Base-by-base conservation (phyloP, 306 rosid species). In the Cicer pinnatifidum region DNA sequence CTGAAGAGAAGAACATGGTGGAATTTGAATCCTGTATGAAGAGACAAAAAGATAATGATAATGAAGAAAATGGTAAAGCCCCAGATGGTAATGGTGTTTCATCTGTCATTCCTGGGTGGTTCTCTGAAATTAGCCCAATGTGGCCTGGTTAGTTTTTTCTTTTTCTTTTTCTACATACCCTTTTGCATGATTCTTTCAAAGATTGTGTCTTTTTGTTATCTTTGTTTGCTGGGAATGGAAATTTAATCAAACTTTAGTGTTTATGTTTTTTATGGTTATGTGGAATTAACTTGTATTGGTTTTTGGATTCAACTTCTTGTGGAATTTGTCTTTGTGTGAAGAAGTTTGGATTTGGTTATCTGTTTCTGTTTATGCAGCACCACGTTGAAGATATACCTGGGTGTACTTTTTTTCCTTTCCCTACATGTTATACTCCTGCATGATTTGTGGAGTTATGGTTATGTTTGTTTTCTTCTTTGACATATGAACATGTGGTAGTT, bases 61-160 rank as follows among this genome's bases (percentile, higher is more conserved):
- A 86, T 3, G 85, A 88, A 5, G 84, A 86, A 62, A 87, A 87
- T 79, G 94, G 88, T 45, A 83, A 83, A 23, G 82, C 52, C 50
- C 71, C 85, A 3, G 76, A 68, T 52, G 65, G 59, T 47, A 75
- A 83, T 61, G 84, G 81, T 53, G 57, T 91, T 48, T 87, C 96
- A 12, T 65, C 93, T 53, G 88, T 94, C 7, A 91, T 91, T 82
- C 91, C 96, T 70, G 96, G 99, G 9, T 94, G 99, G 99, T 94
- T 91, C 77, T 94, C 99, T n/a, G 97, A 94, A 86, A 89, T 94
- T 62, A 94, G 99, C 83, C 91, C 97, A 88, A 84, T 91, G 97
- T 94, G 99, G 99, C 99, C 99, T 15, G 99, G 99, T 94, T 75
- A 41, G 92, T 84, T 16, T 19, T 43, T 82, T 28, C 38, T 28